Evolutionary conservation across 2,329 filamentous ascomycete species (phyloP).

Genomic region (Neobulgaria alba): DNA sequence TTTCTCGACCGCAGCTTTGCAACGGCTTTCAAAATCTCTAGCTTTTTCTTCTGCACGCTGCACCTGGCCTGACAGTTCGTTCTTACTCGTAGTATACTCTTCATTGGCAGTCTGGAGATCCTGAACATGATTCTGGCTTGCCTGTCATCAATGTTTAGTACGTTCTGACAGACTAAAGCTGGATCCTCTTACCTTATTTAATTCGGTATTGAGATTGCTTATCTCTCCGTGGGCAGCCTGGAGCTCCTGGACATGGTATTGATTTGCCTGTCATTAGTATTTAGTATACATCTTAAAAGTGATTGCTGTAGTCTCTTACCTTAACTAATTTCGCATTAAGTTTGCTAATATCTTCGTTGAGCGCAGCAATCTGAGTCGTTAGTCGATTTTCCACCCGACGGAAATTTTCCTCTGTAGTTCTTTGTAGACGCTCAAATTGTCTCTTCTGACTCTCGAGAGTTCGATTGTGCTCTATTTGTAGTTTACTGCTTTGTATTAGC

Average conservation of each 20-base stretch:
- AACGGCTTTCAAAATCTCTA: slow-evolving; percentile 27
- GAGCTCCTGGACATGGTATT: slow-evolving; percentile 51
- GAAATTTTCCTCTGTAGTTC: slow-evolving; percentile 39
- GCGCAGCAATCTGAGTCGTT: slow-evolving; percentile 55
- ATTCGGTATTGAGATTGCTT: no score
- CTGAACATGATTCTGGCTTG: slow-evolving; percentile 49
- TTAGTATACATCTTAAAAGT: no score
- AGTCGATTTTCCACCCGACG: slow-evolving; percentile 40
- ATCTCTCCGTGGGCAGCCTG: slow-evolving; percentile 46
- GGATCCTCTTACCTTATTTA: no score
- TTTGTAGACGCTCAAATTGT: slow-evolving; percentile 39
- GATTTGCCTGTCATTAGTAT: slow-evolving; percentile 52
- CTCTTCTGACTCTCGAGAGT: slow-evolving; percentile 25
- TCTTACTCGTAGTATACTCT: slow-evolving; percentile 37
- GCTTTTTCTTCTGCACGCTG: slow-evolving; percentile 36
- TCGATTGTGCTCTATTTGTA: slow-evolving; percentile 27
- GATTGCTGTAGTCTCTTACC: no score
- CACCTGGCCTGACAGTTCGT: slow-evolving; percentile 18
- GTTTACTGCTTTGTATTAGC: slow-evolving; percentile 23
- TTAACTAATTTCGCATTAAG: slow-evolving; percentile 56
- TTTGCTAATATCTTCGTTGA: slow-evolving; percentile 50
- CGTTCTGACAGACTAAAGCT: no score
- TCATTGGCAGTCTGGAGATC: slow-evolving; percentile 50
- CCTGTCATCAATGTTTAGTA: slow-evolving; percentile 30
- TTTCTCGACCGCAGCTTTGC: slow-evolving; percentile 29